phyloP scores from a whole-genome alignment of 306 rosid species.

The Trichosanthes truncata region DNA sequence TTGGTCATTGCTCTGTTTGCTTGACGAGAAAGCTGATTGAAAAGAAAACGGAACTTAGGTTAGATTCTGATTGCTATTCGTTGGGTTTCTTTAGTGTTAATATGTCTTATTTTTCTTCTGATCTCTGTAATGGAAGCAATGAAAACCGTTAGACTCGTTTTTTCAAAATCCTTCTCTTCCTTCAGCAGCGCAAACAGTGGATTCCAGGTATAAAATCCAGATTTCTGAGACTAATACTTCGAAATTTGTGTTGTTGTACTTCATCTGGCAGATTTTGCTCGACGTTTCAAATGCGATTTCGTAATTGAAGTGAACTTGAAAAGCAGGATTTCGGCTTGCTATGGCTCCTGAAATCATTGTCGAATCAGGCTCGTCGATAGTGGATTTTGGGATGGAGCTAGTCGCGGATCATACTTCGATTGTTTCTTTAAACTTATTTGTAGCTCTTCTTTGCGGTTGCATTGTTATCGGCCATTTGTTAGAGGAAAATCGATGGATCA shows the following conservation, averaged over 20 bases:
- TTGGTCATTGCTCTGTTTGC: neutral
- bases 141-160: neutral
- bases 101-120: neutral
- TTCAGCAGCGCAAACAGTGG: neutral
- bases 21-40: slow-evolving; percentile 6
- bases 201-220: neutral
- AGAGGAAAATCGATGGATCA: slow-evolving; percentile 82
- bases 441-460: slow-evolving; percentile 83
- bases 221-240: neutral
- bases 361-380: neutral
- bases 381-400: slow-evolving; percentile 17
- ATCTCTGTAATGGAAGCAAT: neutral
- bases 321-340: neutral
- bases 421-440: slow-evolving; percentile 77
- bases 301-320: neutral
- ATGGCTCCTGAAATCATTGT: neutral
- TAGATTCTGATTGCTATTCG: neutral
- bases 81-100: neutral
- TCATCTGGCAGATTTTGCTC: neutral
- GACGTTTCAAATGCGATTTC: neutral
- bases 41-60: neutral
- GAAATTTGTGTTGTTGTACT: neutral
- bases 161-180: neutral
- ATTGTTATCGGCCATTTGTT: slow-evolving; percentile 78
- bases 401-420: slow-evolving; percentile 69